A percentile compares a stretch with the other conserved stretches of the same genome.
These are phyloP conservation scores for Mortierella sp. DNA, from an alignment of 371 early-diverging fungal genomes.

Conservation along the genomic window DNA sequence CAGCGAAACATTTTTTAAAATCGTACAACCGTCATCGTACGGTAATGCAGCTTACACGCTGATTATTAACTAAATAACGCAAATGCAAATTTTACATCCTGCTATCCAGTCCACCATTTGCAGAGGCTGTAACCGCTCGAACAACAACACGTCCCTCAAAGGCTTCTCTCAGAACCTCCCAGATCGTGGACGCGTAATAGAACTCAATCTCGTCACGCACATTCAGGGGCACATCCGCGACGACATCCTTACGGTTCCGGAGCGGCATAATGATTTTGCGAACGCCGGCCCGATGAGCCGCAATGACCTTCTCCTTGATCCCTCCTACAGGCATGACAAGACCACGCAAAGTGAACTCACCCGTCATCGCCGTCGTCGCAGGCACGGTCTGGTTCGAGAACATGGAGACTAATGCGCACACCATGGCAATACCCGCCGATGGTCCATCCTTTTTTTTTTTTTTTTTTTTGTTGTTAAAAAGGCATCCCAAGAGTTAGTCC, in stretches of 20 bases:
- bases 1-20: too few relatives aligned
- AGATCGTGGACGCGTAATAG: slow-evolving; percentile 74
- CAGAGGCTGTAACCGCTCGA: slow-evolving; percentile 1
- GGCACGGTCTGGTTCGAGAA: slow-evolving; percentile 72
- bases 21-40: too few relatives aligned
- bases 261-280: slow-evolving; percentile 68
- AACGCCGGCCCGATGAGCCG: slow-evolving; percentile 86
- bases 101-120: slow-evolving; percentile 18
- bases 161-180: slow-evolving; percentile 76
- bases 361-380: slow-evolving; percentile 81
- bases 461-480: too few relatives aligned
- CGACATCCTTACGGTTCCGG: slow-evolving; percentile 70
- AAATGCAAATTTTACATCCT: slow-evolving; percentile 11
- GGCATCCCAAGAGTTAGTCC: slow-evolving; percentile 8
- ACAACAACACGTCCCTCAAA: slow-evolving; percentile 54
- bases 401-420: slow-evolving; percentile 80
- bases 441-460: slow-evolving; percentile 92
- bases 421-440: slow-evolving; percentile 81
- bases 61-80: too few relatives aligned
- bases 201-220: slow-evolving; percentile 76
- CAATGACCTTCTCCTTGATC: slow-evolving; percentile 89
- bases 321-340: slow-evolving; percentile 89
- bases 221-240: slow-evolving; percentile 75
- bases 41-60: too few relatives aligned
- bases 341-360: slow-evolving; percentile 89